A percentile compares a stretch with the other conserved stretches of the same genome.
These are phyloP conservation scores for Aschersonia sp. DNA, from an alignment of 2,329 filamentous ascomycete species.

Conservation along the genomic window DNA sequence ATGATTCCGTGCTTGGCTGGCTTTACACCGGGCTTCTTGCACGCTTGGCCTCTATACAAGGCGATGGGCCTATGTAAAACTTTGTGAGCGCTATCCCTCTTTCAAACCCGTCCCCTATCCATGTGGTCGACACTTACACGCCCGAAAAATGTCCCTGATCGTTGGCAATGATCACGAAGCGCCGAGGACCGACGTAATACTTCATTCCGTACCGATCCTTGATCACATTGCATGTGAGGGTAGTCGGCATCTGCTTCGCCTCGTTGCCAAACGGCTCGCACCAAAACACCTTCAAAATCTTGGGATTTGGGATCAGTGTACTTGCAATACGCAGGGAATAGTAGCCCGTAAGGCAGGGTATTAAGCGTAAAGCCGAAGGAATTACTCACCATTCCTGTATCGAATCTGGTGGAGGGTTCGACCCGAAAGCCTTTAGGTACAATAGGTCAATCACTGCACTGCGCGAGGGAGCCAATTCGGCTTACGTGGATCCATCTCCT, in stretches of 20 bases:
- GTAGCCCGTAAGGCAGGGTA: too few species aligned
- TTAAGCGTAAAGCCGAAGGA: too few species aligned
- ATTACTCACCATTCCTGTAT: constrained; percentile 23
- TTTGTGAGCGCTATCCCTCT: too few species aligned
- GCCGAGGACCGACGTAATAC: constrained; percentile 35
- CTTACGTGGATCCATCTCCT: constrained; percentile 23
- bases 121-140: constrained; percentile 25
- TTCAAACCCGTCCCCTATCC: too few species aligned
- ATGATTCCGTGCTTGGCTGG: constrained; percentile 39
- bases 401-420: constrained; percentile 22
- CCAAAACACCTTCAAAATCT: constrained; percentile 44
- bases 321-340: not conserved
- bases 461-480: not conserved
- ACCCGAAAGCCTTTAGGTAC: constrained; percentile 21
- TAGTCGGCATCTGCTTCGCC: constrained; percentile 14
- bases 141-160: constrained; percentile 39
- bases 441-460: not conserved
- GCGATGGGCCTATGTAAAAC: constrained; percentile 31
- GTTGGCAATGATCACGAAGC: constrained; percentile 39
- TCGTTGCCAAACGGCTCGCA: constrained; percentile 31
- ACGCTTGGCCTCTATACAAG: constrained; percentile 38
- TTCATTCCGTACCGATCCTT: constrained; percentile 19
- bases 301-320: constrained; percentile 1
- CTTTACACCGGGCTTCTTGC: constrained; percentile 37
- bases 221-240: constrained; percentile 18